Conservation (phyloP, 2,329 filamentous ascomycete species). For the Biscogniauxia sp. region DNA sequence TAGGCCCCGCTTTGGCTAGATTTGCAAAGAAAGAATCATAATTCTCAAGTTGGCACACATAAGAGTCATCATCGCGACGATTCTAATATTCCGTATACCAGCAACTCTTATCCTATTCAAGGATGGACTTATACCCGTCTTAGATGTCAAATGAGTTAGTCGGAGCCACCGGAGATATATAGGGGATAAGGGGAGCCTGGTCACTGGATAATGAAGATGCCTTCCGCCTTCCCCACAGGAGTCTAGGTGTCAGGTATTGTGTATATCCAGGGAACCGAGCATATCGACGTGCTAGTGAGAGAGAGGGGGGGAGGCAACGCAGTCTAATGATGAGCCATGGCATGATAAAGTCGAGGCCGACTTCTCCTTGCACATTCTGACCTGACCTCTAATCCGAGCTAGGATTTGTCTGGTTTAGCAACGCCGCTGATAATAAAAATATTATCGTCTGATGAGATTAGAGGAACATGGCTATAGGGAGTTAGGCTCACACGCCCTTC, state of each 20-base stretch:
- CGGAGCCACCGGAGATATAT: neutral
- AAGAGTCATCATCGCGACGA: neutral
- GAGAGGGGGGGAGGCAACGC: neutral
- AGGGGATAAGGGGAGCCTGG: neutral
- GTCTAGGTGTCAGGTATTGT: neutral
- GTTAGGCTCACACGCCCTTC: no score
- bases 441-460: no score
- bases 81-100: neutral
- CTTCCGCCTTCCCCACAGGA: neutral
- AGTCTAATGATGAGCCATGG: neutral
- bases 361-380: neutral
- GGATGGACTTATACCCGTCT: neutral
- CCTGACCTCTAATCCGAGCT: neutral
- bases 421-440: no score
- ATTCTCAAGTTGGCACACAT: conserved; percentile 5
- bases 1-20: conserved; percentile 81
- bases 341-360: neutral
- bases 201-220: neutral
- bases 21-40: conserved; percentile 71
- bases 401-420: no score
- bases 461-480: no score
- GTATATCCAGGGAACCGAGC: neutral
- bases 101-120: neutral
- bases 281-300: neutral
- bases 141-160: neutral